Percentiles rank a stretch among this genome's conserved stretches.
These are phyloP conservation scores for Scleroderma citrinum DNA, from an alignment of 768 basidiomycete genomes.

Conservation along the genomic window DNA sequence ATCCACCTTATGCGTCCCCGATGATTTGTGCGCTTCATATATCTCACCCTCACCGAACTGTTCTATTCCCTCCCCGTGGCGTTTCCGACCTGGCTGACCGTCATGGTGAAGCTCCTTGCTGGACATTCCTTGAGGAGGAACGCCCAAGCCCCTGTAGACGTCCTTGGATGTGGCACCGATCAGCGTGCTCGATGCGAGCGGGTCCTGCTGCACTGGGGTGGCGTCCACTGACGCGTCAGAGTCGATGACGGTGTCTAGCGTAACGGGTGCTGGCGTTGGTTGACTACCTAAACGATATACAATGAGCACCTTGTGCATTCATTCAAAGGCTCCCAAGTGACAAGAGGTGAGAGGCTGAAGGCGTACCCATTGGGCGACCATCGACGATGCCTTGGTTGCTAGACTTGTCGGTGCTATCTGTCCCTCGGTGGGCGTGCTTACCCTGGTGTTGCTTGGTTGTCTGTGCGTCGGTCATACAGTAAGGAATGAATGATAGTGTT, in stretches of 20 bases:
- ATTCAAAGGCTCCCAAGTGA: no score
- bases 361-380: constrained; percentile 13
- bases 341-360: background rate
- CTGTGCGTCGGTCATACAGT: constrained; percentile 12
- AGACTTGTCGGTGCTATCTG: constrained; percentile 12
- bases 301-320: background rate
- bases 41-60: constrained; percentile 10
- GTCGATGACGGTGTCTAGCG: constrained; percentile 28
- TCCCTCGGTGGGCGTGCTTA: constrained; percentile 11
- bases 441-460: constrained; percentile 12
- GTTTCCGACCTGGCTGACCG: constrained; percentile 27
- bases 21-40: background rate
- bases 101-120: constrained; percentile 32
- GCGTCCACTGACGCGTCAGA: constrained; percentile 22
- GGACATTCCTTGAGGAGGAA: constrained; percentile 28
- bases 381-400: constrained; percentile 17
- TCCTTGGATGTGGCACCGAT: constrained; percentile 31
- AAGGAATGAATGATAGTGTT: background rate
- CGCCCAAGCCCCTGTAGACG: constrained; percentile 26
- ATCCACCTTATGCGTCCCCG: constrained; percentile 2
- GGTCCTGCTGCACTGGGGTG: constrained; percentile 4
- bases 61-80: constrained; percentile 13
- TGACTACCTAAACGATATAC: constrained; percentile 9
- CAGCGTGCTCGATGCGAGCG: constrained; percentile 16
- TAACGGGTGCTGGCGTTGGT: constrained; percentile 11